Evolutionary conservation across 495 filamentous ascomycete genomes (phyloP).

Genomic region (Gamarada debralockiae): DNA sequence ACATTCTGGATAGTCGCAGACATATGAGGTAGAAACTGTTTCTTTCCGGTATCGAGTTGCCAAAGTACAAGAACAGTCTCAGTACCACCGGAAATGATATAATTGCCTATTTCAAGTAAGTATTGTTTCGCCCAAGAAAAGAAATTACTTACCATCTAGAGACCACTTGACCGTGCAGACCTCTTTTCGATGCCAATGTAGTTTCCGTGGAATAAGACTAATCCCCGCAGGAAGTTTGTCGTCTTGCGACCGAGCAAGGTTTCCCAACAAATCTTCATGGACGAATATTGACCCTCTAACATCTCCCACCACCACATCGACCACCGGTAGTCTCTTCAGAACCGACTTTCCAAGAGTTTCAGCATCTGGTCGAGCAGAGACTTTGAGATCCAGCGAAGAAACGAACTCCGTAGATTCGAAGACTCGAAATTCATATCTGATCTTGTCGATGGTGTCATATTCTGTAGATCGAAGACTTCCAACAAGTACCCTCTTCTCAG

Average conservation of each 20-base stretch:
- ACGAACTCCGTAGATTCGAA: conserved; percentile 50
- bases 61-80: conserved; percentile 93
- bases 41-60: conserved; percentile 83
- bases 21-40: conserved; percentile 82
- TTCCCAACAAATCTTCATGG: conserved; percentile 67
- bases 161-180: conserved; percentile 86
- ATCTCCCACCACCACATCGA: conserved; percentile 75
- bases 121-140: not conserved
- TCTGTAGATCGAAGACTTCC: conserved; percentile 29
- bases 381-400: conserved; percentile 52
- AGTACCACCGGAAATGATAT: conserved; percentile 85
- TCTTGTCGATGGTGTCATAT: conserved; percentile 29
- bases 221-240: conserved; percentile 17
- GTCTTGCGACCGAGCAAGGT: conserved; percentile 33
- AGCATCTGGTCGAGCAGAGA: conserved; percentile 21
- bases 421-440: conserved; percentile 44
- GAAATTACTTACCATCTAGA: conserved; percentile 71
- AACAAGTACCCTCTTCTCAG: conserved; percentile 33
- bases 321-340: conserved; percentile 30
- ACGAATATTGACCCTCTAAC: conserved; percentile 69
- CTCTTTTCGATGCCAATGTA: conserved; percentile 89
- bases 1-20: conserved; percentile 78
- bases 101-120: conserved; percentile 64
- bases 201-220: conserved; percentile 34
- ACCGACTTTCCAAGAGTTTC: conserved; percentile 29